A percentile compares a stretch with the other conserved stretches of the same genome.
phyloP scores from a whole-genome alignment of 2,329 filamentous ascomycete genomes.

The Neoascochyta sp. region DNA sequence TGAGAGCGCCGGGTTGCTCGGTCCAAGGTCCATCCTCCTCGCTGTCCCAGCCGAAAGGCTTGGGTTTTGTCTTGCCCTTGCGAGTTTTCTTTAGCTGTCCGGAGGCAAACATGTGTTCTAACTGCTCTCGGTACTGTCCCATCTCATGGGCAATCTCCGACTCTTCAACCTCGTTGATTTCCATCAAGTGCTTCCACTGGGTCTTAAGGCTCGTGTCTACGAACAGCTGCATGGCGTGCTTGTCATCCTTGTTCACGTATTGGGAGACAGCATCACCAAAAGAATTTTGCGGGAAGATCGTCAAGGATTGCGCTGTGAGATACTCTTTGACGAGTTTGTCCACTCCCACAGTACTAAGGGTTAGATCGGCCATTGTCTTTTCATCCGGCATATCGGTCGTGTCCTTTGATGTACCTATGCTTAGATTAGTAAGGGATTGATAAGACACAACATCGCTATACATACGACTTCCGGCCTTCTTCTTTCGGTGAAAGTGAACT shows the following conservation, averaged over 20 bases:
- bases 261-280: conserved; percentile 91
- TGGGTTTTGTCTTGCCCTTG: conserved; percentile 64
- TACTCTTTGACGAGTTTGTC: conserved; percentile 87
- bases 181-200: conserved; percentile 45
- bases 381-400: conserved; percentile 61
- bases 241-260: conserved; percentile 94
- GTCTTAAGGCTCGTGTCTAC: conserved; percentile 43
- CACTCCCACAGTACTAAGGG: conserved; percentile 75
- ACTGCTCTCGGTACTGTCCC: conserved; percentile 64
- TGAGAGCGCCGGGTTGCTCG: conserved; percentile 66
- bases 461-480: conserved; percentile 51
- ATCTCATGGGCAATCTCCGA: conserved; percentile 70
- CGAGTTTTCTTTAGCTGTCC: conserved; percentile 58
- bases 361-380: conserved; percentile 57
- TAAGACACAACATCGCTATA: not conserved
- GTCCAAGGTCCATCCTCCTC: conserved; percentile 85
- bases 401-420: conserved; percentile 44
- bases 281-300: conserved; percentile 85
- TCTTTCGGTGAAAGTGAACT: conserved; percentile 88
- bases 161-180: conserved; percentile 61
- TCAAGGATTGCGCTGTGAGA: conserved; percentile 79
- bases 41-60: conserved; percentile 80
- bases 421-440: conserved; percentile 16
- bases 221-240: conserved; percentile 69
- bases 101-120: conserved; percentile 67